These are phyloP conservation scores for Teunomyces cretensis DNA, from an alignment of 805 yeast genomes.

Conservation along the genomic window DNA sequence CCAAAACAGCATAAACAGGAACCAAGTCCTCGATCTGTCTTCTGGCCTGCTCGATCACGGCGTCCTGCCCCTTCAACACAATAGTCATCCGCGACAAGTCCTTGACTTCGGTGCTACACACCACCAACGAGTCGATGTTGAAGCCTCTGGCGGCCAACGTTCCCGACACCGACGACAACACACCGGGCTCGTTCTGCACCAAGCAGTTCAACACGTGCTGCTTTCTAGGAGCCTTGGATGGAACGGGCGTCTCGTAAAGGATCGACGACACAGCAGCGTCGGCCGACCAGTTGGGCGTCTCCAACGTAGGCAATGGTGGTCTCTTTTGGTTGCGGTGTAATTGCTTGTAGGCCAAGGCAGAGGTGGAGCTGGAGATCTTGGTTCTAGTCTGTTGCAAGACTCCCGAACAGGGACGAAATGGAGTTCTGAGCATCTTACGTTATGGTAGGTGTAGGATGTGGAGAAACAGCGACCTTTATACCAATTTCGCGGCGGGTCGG, in stretches of 20 bases:
- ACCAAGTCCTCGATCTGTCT: slow-evolving; percentile 97
- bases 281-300: slow-evolving; percentile 94
- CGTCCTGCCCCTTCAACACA: slow-evolving; percentile 91
- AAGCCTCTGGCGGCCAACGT: slow-evolving; percentile 97
- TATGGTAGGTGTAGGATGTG: not conserved
- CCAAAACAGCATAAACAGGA: slow-evolving; percentile 96
- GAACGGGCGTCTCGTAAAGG: slow-evolving; percentile 83
- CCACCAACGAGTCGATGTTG: slow-evolving; percentile 96
- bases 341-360: slow-evolving; percentile 93
- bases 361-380: slow-evolving; percentile 61
- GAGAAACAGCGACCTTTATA: not conserved
- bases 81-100: slow-evolving; percentile 97
- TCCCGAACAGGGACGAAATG: not conserved
- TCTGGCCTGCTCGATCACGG: slow-evolving; percentile 95
- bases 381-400: slow-evolving; percentile 1
- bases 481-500: not conserved
- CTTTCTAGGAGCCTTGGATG: slow-evolving; percentile 60
- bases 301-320: slow-evolving; percentile 91
- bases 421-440: not conserved
- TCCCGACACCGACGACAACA: slow-evolving; percentile 86
- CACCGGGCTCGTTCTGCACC: slow-evolving; percentile 99
- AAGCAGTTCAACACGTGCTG: slow-evolving; percentile 94
- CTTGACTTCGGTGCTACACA: slow-evolving; percentile 92
- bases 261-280: slow-evolving; percentile 95
- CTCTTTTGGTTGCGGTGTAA: slow-evolving; percentile 81